Base-by-base conservation (phyloP, 352 stramenopile genomes). In the Phytopythium delawarense region DNA sequence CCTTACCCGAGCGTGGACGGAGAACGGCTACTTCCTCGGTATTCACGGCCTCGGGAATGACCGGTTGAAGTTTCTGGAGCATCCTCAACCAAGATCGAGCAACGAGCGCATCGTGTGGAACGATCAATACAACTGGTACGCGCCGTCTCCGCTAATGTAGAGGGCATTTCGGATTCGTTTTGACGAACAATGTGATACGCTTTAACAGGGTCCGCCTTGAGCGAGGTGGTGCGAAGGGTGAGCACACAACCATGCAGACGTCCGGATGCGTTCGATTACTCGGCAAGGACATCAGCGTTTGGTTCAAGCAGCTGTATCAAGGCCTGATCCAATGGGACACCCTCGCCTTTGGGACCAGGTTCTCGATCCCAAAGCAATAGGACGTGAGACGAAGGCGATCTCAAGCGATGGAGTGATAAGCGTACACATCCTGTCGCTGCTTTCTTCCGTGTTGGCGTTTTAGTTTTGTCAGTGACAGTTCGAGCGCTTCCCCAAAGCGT, bases 101-200 rank as follows among this genome's bases (percentile, higher is more conserved):
- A 40, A 21, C 30, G 50, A 57, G 30, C 50, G 30, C 11, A 44
- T 57, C 50, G 50, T 57, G 30, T 57, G 50, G 50, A 57, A n/a
- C 18, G 50, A 57, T 4, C 50, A 44, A 15, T 44, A 57, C 15
- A 28, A 2, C 4, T 55, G 49, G 49, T 40, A 54, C 25, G 25
- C 21, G n/a, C n/a, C n/a, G n/a, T n/a, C 8, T 51, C 20, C 45
- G 25, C 16, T n/a, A n/a, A n/a, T n/a, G n/a, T n/a, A n/a, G n/a
- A n/a, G n/a, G n/a, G n/a, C n/a, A n/a, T n/a, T n/a, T n/a, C n/a
- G n/a, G n/a, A n/a, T n/a, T n/a, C n/a, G n/a, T n/a, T n/a, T n/a
- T n/a, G n/a, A n/a, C n/a, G n/a, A n/a, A n/a, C n/a, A n/a, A n/a
- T n/a, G n/a, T n/a, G n/a, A n/a, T n/a, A n/a, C n/a, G n/a, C n/a